Base-by-base conservation (phyloP, 2,329 filamentous ascomycete genomes). In the Ophiocordyceps camponoti-leonardi region DNA sequence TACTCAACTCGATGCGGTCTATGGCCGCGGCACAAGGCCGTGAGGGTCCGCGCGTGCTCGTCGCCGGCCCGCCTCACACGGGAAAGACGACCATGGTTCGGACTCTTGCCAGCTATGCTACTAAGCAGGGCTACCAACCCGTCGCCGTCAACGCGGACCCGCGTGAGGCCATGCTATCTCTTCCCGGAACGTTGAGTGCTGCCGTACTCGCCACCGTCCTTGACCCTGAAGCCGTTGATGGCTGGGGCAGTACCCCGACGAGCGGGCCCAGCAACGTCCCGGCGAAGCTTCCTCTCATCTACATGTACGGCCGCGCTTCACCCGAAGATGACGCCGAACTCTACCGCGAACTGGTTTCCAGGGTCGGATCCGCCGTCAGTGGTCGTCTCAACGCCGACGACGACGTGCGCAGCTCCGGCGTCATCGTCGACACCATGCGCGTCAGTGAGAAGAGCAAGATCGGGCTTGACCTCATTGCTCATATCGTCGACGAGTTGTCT, bases 251-350 rank as follows among this genome's bases (percentile, higher is more conserved):
- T 52, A 88, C 86, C 53, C 88, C 90, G 0, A 94, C 88, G 54
- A 93, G 84, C 52, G 92, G 90, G 0, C 88, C 92, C 0, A 92
- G 83, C 53, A 76, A 80, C 1, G 79, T 94, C 18, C 88, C 90
- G 0, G 86, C 94, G 45, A 96, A 95, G 67, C 71, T 94, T 54
- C 92, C 92, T 6, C 67, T 98, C 45, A 86, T 90, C 26, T 94
- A 94, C 59, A 86, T 87, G 62, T 94, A 85, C 60, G 90, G 92
- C 16, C 69, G 83, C 50, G 71, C 76, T 45, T 78, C 71, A 49
- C 75, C 86, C 1, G 81, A 86, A 53, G 83, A 86, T 44, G 83
- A 86, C 49, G 70, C 75, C 0, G 73, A 69, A 31, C 65, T 90
- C 41, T 96, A 83, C 66, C 82, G 78, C 56, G 74, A 80, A 13